These are phyloP conservation scores for Schizonepeta tenuifolia DNA, from an alignment of 257 asterid species.

Conservation along the genomic window DNA sequence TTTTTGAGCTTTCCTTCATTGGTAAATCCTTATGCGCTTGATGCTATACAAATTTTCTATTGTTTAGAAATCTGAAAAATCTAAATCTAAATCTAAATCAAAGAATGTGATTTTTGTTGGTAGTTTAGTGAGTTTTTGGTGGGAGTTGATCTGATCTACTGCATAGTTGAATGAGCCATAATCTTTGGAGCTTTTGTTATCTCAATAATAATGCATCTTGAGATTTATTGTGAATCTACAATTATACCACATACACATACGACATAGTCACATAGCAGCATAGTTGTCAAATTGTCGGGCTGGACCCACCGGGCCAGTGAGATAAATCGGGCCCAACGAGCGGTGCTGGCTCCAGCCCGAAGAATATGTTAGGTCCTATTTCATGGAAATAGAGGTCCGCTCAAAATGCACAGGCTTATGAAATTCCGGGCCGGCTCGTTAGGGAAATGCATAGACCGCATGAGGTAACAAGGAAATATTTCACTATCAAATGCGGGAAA, in stretches of 20 bases:
- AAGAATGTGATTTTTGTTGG: constrained; percentile 15
- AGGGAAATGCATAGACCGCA: neutral
- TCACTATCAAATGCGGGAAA: constrained; percentile 30
- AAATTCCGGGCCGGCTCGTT: neutral
- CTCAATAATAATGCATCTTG: neutral
- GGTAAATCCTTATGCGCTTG: neutral
- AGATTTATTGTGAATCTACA: neutral
- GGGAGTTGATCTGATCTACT: constrained; percentile 21
- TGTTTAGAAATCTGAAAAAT: neutral
- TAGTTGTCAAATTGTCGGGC: no score
- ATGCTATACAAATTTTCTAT: neutral
- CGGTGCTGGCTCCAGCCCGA: no score
- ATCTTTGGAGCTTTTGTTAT: neutral
- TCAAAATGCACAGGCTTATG: no score
- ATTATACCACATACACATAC: no score
- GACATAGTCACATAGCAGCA: no score
- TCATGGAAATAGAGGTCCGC: neutral
- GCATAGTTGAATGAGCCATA: neutral
- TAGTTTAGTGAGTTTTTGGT: neutral
- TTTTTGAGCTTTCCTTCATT: neutral
- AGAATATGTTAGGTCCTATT: no score
- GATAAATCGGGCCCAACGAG: no score
- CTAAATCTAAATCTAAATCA: no score
- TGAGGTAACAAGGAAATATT: neutral
- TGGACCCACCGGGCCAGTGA: no score